These are phyloP conservation scores for Rubia balearica DNA, from an alignment of 305 asterid genomes.

Conservation along the genomic window DNA sequence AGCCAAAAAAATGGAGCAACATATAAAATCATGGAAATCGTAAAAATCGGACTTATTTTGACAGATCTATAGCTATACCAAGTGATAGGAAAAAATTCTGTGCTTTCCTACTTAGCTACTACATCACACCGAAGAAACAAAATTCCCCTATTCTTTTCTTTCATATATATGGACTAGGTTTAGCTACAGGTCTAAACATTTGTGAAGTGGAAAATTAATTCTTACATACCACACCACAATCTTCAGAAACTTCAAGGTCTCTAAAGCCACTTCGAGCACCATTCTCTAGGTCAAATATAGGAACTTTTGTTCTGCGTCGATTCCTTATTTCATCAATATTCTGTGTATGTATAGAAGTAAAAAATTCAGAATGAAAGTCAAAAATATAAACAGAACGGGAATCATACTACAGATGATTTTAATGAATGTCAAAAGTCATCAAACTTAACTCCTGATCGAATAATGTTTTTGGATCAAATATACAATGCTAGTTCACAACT, in stretches of 20 bases:
- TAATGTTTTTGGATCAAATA: neutral
- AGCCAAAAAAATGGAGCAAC: neutral
- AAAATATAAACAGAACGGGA: conserved; percentile 8
- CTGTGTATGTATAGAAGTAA: conserved; percentile 34
- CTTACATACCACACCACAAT: conserved; percentile 88
- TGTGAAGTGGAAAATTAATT: neutral
- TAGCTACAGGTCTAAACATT: neutral
- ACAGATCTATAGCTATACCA: neutral
- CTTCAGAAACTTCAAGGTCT: conserved; percentile 94
- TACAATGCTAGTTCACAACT: conserved; percentile 1
- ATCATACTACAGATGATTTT: neutral
- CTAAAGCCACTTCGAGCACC: conserved; percentile 89
- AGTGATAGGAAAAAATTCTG: conserved; percentile 2
- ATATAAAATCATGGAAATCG: neutral
- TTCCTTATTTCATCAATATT: conserved; percentile 76
- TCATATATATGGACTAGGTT: neutral
- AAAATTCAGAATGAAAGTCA: neutral
- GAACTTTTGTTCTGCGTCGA: conserved; percentile 70
- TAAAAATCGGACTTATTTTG: conserved; percentile 5
- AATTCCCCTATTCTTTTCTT: neutral
- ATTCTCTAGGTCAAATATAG: conserved; percentile 82
- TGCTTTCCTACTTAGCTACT: neutral
- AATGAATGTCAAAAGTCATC: neutral
- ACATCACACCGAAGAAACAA: neutral
- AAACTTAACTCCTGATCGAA: neutral